Evolutionary conservation across 306 rosid species (phyloP).

Genomic region (Gleditsia sinensis): DNA sequence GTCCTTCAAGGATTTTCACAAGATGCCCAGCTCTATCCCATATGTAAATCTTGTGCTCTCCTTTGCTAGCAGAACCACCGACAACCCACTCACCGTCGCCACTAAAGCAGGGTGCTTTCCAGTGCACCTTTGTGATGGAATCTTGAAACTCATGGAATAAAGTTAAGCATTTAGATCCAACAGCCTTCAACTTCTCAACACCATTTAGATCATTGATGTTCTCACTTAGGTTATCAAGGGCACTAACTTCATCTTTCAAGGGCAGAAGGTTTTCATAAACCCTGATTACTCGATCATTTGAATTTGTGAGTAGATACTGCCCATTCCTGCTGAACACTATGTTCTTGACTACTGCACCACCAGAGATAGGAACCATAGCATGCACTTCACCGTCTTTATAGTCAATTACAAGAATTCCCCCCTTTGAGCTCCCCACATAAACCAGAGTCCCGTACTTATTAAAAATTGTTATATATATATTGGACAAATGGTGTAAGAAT

Average conservation of each 20-base stretch:
- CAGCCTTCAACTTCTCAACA: constrained; percentile 74
- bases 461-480: too few species aligned
- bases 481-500: too few species aligned
- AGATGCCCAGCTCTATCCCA: constrained; percentile 99
- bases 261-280: constrained; percentile 93
- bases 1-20: constrained; percentile 98
- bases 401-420: constrained; percentile 87
- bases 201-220: constrained; percentile 46
- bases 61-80: constrained; percentile 99
- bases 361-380: constrained; percentile 80
- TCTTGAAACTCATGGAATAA: constrained; percentile 95
- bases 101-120: constrained; percentile 99
- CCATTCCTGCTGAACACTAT: constrained; percentile 91
- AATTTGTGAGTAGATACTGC: constrained; percentile 88
- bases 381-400: constrained; percentile 51
- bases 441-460: constrained; percentile 78
- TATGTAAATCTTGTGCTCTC: constrained; percentile 95
- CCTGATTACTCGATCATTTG: constrained; percentile 85
- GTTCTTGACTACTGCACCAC: constrained; percentile 85
- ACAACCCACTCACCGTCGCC: constrained; percentile 99
- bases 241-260: constrained; percentile 60
- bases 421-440: constrained; percentile 95
- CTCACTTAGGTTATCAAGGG: constrained; percentile 55
- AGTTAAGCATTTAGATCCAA: constrained; percentile 79
- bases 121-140: constrained; percentile 89